Evolutionary conservation across 192 early-diverging fungal species (phyloP), one percentile per base, ranked within the genome.

Genomic region (Podila minutissima): DNA sequence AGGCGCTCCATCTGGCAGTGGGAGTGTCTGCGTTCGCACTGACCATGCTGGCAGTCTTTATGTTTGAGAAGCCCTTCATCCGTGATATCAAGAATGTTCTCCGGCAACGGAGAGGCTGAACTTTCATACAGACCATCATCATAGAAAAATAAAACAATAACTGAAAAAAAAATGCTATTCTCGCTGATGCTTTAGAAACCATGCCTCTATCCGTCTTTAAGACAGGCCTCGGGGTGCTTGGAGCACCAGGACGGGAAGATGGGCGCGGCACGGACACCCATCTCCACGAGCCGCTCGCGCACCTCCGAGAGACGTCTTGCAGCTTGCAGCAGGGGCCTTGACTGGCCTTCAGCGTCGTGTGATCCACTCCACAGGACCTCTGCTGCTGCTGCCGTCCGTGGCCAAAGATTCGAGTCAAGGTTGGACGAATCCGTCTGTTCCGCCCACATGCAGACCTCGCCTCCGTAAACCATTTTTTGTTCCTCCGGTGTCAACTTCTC

Each of bases 381-480:
- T 3, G 94, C 94, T 49, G 89, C 89, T 0, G 92, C 92, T 10
- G 92, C 84, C 41, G 91, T 71, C 4, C 94, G 89, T 20, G 94
- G 94, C 93, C 94, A 95, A 33, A 95, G 68, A 22, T 84, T 85
- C 15, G 77, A 74, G 82, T 94, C 92, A 20, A 94, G 74, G 41
- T 88, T 86, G 33, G 79, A 86, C 28, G 83, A 13, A 70, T 93
- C 92, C 1, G 89, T 82, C 82, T 93, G 91, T 73, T 94, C 93
- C 12, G 89, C 83, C 93, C 93, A 95, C 67, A 95, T 75, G 26
- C 88, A 87, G 3, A 90, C 88, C 66, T 95, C 94, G 29, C 91
- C 77, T 46, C 77, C 77, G 46, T 72, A 72, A 3, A 81, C 67
- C 77, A 81, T 59, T 62, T 81, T 81, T 81, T 81, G 66, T 35